phyloP scores from a whole-genome alignment of 345 rosid species.

The Conringia planisiliqua region DNA sequence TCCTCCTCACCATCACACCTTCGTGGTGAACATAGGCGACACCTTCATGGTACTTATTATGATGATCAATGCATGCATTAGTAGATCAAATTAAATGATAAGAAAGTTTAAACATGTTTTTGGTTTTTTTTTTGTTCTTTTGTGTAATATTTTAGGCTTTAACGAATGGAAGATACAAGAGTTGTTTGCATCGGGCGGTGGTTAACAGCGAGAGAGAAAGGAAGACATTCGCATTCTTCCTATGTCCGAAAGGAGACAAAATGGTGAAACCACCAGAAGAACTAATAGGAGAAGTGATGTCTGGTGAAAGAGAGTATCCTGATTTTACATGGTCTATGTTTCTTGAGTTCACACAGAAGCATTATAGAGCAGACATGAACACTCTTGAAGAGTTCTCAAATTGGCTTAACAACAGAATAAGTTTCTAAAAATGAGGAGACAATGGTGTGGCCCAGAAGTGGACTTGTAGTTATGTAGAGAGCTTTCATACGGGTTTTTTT shows the following conservation, averaged over 20 bases:
- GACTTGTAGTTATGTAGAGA: conserved; percentile 14
- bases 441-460: conserved; percentile 11
- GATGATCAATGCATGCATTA: background rate
- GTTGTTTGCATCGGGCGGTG: conserved; percentile 62
- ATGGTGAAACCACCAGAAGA: conserved; percentile 65
- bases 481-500: background rate
- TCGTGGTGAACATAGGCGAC: conserved; percentile 77
- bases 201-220: conserved; percentile 54
- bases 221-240: conserved; percentile 55
- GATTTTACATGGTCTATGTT: conserved; percentile 82
- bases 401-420: conserved; percentile 27
- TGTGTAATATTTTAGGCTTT: conserved; percentile 13
- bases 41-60: conserved; percentile 59
- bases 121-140: background rate
- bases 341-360: conserved; percentile 49
- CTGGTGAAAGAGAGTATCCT: conserved; percentile 45
- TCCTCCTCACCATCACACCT: conserved; percentile 53
- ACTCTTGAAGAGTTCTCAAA: conserved; percentile 30
- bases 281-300: conserved; percentile 22
- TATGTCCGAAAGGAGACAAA: conserved; percentile 58
- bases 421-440: conserved; percentile 27
- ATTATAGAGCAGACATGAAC: conserved; percentile 31
- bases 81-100: background rate
- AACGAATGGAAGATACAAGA: conserved; percentile 47
- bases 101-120: background rate